Evolutionary conservation across 352 stramenopile species (phyloP).

Genomic region (Pythium pectinolyticum): DNA sequence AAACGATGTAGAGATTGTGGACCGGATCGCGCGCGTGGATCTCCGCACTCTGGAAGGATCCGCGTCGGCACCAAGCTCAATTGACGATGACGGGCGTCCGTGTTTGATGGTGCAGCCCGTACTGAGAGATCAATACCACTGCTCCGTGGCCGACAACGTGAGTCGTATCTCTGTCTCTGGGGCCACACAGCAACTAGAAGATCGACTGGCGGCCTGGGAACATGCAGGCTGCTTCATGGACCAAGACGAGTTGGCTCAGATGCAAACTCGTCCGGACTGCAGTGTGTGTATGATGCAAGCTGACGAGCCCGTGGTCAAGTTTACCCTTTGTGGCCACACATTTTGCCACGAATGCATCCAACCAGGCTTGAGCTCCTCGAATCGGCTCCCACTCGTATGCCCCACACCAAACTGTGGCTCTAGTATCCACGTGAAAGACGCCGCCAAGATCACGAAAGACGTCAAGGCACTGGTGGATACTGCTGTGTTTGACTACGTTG

Average conservation of each 20-base stretch:
- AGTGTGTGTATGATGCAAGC: slow-evolving; percentile 15
- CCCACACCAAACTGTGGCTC: slow-evolving; percentile 2
- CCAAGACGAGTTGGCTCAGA: neutral
- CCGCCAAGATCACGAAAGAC: slow-evolving; percentile 13
- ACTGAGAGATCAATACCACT: neutral
- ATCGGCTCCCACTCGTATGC: slow-evolving; percentile 13
- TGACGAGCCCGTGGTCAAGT: slow-evolving; percentile 15
- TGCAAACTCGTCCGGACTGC: slow-evolving; percentile 3
- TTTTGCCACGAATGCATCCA: slow-evolving; percentile 26
- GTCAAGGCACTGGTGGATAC: slow-evolving; percentile 12
- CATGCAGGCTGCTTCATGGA: neutral
- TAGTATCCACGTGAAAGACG: slow-evolving; percentile 12
- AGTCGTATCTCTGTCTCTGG: slow-evolving; percentile 2
- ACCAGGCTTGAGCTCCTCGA: slow-evolving; percentile 9
- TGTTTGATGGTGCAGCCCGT: slow-evolving; percentile 3
- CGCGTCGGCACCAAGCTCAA: neutral
- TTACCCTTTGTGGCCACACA: slow-evolving; percentile 19
- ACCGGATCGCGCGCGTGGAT: slow-evolving; percentile 8
- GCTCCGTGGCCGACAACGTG: neutral
- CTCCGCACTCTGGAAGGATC: neutral
- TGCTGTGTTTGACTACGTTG: slow-evolving; percentile 24
- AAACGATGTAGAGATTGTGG: slow-evolving; percentile 17
- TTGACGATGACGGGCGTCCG: neutral
- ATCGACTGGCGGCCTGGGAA: neutral
- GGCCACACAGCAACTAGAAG: neutral